These are phyloP conservation scores for Gnomoniopsis smithogilvyi DNA, from an alignment of 2,329 filamentous ascomycete species.

Conservation along the genomic window DNA sequence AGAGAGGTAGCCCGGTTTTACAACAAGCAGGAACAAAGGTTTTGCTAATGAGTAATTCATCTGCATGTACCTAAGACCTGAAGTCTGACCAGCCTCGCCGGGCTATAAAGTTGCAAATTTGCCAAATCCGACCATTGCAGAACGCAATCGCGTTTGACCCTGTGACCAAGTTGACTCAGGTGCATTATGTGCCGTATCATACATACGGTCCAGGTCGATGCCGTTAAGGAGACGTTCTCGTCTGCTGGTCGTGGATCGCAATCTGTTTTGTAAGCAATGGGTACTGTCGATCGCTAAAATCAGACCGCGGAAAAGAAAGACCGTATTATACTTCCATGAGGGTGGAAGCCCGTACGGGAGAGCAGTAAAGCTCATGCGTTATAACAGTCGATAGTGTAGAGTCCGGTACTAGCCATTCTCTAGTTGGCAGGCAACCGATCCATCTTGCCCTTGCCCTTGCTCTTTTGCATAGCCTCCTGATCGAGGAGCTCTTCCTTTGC, in stretches of 20 bases:
- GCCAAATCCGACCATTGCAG: not conserved
- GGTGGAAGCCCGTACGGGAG: not conserved
- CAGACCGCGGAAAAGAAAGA: not conserved
- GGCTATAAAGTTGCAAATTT: not conserved
- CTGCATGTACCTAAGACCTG: conserved; percentile 16
- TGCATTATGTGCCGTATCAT: not conserved
- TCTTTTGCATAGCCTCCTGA: conserved; percentile 15
- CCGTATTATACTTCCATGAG: not conserved
- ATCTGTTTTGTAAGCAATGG: not conserved
- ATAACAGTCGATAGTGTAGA: not conserved
- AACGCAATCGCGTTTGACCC: not conserved
- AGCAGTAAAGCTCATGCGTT: not conserved
- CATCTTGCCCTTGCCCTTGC: conserved; percentile 61
- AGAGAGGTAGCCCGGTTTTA: conserved; percentile 5
- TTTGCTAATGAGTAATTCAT: conserved; percentile 15
- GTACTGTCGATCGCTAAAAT: not conserved
- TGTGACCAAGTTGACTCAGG: not conserved
- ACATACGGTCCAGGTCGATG: not conserved
- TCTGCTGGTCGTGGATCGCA: not conserved
- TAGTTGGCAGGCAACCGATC: conserved; percentile 59
- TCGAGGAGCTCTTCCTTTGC: conserved; percentile 27
- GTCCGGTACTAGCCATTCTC: conserved; percentile 9
- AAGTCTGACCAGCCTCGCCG: conserved; percentile 7
- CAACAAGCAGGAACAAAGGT: conserved; percentile 13
- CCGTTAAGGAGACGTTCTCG: not conserved